Evolutionary conservation across 345 rosid species (phyloP), one percentile per base, ranked within the genome.

Genomic region (Eucalyptus virginea): DNA sequence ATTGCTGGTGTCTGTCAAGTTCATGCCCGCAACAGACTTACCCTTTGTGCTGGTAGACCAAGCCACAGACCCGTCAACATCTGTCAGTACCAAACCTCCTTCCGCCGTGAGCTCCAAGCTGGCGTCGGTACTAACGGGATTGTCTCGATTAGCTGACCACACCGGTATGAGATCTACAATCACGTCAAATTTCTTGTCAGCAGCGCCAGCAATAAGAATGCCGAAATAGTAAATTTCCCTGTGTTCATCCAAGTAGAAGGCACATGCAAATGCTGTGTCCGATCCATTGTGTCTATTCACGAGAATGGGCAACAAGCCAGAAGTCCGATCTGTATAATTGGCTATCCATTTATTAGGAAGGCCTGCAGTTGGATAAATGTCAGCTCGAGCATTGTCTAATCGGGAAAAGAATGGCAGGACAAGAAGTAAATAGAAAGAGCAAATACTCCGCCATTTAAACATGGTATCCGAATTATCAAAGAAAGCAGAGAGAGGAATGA

Each of bases 71-170:
- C 86, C 86, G 6, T 86, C 85, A 2, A 6, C 86, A 60, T 89
- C 92, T 81, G 32, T n/a, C 87, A 91, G 30, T 50, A 88, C 62
- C 58, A 91, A 89, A 47, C 48, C 81, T 51, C 90, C 91, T 8
- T 67, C 52, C 4, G 49, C 23, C 10, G 88, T 88, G 34, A 88
- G 90, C 67, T 86, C 42, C 60, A 91, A 49, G 6, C 1, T 15
- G 9, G 90, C 67, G 4, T 86, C 87, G 45, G n/a, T 44, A 47
- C 88, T 11, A 40, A 89, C 92, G 6, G 88, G 91, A 45, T 77
- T 42, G 72, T 90, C 86, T 32, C 89, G 45, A 23, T 90, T 92
- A 13, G 92, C 91, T 48, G 91, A 88, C 91, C 94, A 89, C 32
- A 87, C 92, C 40, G 65, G 9, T 2, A 15, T 28, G 1, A 18